Evolutionary conservation across 495 filamentous ascomycete species (phyloP).

Genomic region (Xylaria curta): DNA sequence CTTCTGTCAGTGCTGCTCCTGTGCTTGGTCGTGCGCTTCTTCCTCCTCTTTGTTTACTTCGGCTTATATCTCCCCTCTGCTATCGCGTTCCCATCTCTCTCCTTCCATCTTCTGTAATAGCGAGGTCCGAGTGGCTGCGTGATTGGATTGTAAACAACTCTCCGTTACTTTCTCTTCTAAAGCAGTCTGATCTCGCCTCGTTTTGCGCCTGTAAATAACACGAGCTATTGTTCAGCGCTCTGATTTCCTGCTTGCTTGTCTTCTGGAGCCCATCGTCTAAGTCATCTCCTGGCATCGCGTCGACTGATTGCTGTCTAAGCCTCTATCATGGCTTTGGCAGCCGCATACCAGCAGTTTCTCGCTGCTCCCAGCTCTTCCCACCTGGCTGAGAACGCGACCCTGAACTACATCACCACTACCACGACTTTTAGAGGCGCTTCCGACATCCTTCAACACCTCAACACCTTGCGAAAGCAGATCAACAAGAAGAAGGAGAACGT

Average conservation of each 20-base stretch:
- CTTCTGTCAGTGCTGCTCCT: background rate
- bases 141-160: slow-evolving; percentile 19
- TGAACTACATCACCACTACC: slow-evolving; percentile 93
- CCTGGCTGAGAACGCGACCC: slow-evolving; percentile 72
- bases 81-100: slow-evolving; percentile 11
- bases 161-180: background rate
- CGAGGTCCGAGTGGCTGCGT: background rate
- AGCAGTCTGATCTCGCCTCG: background rate
- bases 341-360: slow-evolving; percentile 80
- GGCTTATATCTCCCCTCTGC: background rate
- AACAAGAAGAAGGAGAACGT: slow-evolving; percentile 81
- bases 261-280: background rate
- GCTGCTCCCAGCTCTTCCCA: slow-evolving; percentile 67
- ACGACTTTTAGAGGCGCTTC: slow-evolving; percentile 70
- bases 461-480: slow-evolving; percentile 66
- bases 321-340: slow-evolving; percentile 66
- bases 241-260: slow-evolving; percentile 18
- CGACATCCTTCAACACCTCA: slow-evolving; percentile 80
- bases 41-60: slow-evolving; percentile 22
- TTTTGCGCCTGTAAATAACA: slow-evolving; percentile 4
- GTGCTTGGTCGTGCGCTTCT: slow-evolving; percentile 18
- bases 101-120: background rate
- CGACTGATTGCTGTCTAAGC: slow-evolving; percentile 13
- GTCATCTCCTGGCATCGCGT: background rate
- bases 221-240: background rate